Evolutionary conservation across 208 protist genomes (phyloP), one percentile per base, ranked within the genome.

Genomic region (Leptomonas seymouri): DNA sequence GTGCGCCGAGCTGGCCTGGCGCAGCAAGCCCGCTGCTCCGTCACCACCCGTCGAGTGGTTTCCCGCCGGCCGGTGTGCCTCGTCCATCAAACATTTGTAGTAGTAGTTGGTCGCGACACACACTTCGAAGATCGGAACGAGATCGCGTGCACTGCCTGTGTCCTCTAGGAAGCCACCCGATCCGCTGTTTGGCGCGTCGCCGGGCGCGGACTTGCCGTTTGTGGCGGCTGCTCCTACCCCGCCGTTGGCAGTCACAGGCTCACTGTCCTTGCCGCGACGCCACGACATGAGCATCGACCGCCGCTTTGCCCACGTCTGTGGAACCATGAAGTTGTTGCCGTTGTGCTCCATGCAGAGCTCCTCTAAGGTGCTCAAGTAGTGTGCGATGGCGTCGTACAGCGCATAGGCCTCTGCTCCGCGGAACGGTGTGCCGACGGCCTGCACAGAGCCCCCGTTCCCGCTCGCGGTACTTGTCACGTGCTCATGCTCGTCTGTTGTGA

Each of bases 61-160:
- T 9, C 28, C 45, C 31, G 25, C 55, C 25, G 67, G 72, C 56
- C 65, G 57, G 14, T 60, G 59, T 48, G 67, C 58, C 65, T 80
- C 74, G 55, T 81, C 73, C 49, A 81, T 46, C 48, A 62, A 45
- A 0, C 63, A 50, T 46, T 88, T 84, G 71, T 87, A 88, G 73
- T 91, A 91, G 71, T 88, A 88, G 73, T 91, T 78, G 18, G 73
- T 78, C 6, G 82, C 80, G 15, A 91, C 67, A 49, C 70, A 84
- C 12, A 91, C 53, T 46, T 91, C 85, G 57, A 91, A 91, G 41
- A n/a, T 18, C 7, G 66, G 60, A 39, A 75, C 63, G 41, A 80
- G 66, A 8, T 60, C 36, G 25, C 11, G 45, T 6, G 53, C 63
- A 25, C 31, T 27, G 21, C 0, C 0, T 18, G 21, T 15, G 7